These are phyloP conservation scores for Cylindricascospora bacillispora DNA, from an alignment of 1,139 yeast genomes.

Conservation along the genomic window DNA sequence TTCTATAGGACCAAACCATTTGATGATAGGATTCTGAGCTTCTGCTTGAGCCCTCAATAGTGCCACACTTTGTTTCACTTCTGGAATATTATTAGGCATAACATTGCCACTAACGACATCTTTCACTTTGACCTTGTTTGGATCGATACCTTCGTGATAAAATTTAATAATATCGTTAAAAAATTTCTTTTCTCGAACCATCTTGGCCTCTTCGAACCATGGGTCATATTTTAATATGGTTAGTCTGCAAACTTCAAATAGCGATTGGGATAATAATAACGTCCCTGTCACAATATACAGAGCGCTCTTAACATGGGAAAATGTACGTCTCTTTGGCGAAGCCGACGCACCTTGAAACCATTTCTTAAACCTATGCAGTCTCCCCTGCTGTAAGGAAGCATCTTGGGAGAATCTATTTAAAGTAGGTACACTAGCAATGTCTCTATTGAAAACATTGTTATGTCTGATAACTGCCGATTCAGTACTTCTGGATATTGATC, in stretches of 20 bases:
- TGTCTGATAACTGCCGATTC: background rate
- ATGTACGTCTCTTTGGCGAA: background rate
- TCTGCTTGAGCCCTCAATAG: slow-evolving; percentile 36
- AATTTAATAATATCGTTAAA: slow-evolving; percentile 24
- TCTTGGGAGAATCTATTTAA: slow-evolving; percentile 23
- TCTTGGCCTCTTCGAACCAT: slow-evolving; percentile 48
- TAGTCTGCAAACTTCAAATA: slow-evolving; percentile 38
- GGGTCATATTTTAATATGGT: slow-evolving; percentile 43
- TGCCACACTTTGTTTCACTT: slow-evolving; percentile 26
- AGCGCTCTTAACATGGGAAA: slow-evolving; percentile 5
- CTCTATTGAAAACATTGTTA: slow-evolving; percentile 9
- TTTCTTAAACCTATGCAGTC: background rate
- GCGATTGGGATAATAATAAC: slow-evolving; percentile 20
- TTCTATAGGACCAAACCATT: slow-evolving; percentile 49
- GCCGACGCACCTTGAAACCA: background rate
- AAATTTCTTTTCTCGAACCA: slow-evolving; percentile 25
- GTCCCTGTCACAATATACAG: slow-evolving; percentile 19
- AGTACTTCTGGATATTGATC: background rate
- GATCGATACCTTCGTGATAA: slow-evolving; percentile 26
- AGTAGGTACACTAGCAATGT: slow-evolving; percentile 24
- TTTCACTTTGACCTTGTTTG: slow-evolving; percentile 22
- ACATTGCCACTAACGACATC: slow-evolving; percentile 21
- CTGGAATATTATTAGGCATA: slow-evolving; percentile 22
- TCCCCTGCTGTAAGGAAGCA: slow-evolving; percentile 8
- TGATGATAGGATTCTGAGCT: slow-evolving; percentile 29